Conservation (phyloP, 805 yeast genomes). For the Isabelozyma heimii region DNA sequence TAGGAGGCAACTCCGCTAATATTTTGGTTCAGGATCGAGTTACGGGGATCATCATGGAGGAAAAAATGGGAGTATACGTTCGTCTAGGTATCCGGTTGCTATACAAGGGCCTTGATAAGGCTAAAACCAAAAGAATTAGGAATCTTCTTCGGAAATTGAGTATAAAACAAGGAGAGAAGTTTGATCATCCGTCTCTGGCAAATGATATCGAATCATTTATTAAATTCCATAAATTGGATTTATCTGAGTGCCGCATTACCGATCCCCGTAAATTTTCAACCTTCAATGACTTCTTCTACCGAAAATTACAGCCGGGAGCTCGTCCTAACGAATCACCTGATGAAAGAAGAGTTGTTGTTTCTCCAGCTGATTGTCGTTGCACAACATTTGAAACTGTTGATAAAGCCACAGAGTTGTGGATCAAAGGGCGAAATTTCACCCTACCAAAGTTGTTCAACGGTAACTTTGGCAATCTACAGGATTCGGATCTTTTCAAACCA, state of each 20-base stretch:
- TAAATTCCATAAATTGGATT: conserved; percentile 75
- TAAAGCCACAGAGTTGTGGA: conserved; percentile 77
- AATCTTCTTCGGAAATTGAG: conserved; percentile 63
- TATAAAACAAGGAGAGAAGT: conserved; percentile 78
- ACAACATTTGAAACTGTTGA: conserved; percentile 61
- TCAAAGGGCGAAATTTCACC: conserved; percentile 79
- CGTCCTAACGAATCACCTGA: conserved; percentile 64
- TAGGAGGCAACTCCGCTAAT: conserved; percentile 91
- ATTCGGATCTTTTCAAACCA: conserved; percentile 28
- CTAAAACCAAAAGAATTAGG: conserved; percentile 58
- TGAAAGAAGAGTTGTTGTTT: conserved; percentile 51
- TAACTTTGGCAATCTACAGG: conserved; percentile 41
- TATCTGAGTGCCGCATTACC: conserved; percentile 58
- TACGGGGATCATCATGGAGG: conserved; percentile 88
- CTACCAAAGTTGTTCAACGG: conserved; percentile 57
- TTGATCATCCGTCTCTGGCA: conserved; percentile 67
- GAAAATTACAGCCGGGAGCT: conserved; percentile 69
- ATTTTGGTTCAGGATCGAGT: conserved; percentile 89
- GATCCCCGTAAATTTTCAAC: conserved; percentile 55
- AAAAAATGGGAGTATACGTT: conserved; percentile 86
- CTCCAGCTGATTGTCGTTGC: conserved; percentile 88
- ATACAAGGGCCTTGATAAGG: conserved; percentile 69
- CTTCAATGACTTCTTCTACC: conserved; percentile 87
- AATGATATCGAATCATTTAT: conserved; percentile 73
- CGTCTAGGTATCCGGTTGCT: conserved; percentile 82